These are phyloP conservation scores for Epichloe sylvatica DNA, from an alignment of 2,329 filamentous ascomycete species.

Conservation along the genomic window DNA sequence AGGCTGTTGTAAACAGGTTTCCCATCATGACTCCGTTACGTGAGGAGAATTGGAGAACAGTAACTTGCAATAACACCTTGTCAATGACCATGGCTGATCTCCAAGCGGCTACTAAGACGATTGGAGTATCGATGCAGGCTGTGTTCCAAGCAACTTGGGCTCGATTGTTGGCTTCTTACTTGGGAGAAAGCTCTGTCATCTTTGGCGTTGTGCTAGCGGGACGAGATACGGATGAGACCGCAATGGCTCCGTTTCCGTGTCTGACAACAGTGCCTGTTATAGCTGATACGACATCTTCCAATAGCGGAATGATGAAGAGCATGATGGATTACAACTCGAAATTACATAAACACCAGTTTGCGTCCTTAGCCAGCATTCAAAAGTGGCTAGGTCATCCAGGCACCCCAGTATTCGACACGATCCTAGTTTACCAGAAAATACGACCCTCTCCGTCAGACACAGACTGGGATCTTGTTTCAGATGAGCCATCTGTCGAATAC, in stretches of 20 bases:
- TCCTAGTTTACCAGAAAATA: conserved; percentile 69
- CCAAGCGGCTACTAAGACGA: conserved; percentile 37
- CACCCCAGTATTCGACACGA: conserved; percentile 62
- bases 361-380: conserved; percentile 58
- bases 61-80: conserved; percentile 21
- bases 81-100: conserved; percentile 32
- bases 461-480: conserved; percentile 48
- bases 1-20: conserved; percentile 52
- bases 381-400: conserved; percentile 53
- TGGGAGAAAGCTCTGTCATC: conserved; percentile 57
- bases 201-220: conserved; percentile 77
- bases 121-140: conserved; percentile 62
- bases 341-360: conserved; percentile 57
- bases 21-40: conserved; percentile 57
- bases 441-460: conserved; percentile 12
- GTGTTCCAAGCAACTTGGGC: conserved; percentile 68
- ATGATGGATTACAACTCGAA: conserved; percentile 53
- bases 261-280: conserved; percentile 68
- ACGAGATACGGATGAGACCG: conserved; percentile 46
- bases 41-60: conserved; percentile 19
- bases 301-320: conserved; percentile 40
- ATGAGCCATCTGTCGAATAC: conserved; percentile 62
- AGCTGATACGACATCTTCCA: conserved; percentile 39
- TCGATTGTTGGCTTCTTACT: conserved; percentile 58
- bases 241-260: conserved; percentile 56